A percentile compares a stretch with the other conserved stretches of the same genome.
Conservation (phyloP, 257 asterid species). For the Primulina tabacum region DNA sequence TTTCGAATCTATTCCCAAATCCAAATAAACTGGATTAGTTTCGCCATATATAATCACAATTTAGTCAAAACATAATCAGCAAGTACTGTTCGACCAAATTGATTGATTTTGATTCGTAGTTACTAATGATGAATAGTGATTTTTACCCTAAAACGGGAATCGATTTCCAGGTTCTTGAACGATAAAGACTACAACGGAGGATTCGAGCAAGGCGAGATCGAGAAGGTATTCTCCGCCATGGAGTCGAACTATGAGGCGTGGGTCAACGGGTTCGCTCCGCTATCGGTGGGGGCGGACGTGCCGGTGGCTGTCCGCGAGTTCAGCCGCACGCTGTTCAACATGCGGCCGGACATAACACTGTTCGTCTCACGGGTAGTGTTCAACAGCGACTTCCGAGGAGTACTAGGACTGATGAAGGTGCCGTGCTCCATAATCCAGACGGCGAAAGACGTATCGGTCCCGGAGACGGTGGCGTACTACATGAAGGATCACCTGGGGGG, state of each 20-base stretch:
- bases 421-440: background rate
- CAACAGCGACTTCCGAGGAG: constrained; percentile 47
- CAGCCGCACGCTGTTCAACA: constrained; percentile 72
- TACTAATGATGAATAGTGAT: background rate
- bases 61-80: background rate
- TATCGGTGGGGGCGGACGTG: constrained; percentile 95
- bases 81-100: background rate
- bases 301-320: constrained; percentile 31
- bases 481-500: constrained; percentile 78
- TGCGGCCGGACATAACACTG: constrained; percentile 88
- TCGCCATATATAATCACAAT: background rate
- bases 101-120: background rate
- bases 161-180: background rate
- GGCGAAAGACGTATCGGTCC: constrained; percentile 76
- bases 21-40: background rate
- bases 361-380: constrained; percentile 72
- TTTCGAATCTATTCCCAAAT: background rate
- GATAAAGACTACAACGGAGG: background rate
- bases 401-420: background rate
- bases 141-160: background rate
- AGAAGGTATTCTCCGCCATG: constrained; percentile 75
- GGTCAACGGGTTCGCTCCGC: constrained; percentile 90
- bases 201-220: constrained; percentile 29
- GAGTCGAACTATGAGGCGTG: constrained; percentile 86
- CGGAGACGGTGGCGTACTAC: constrained; percentile 73